Conservation (phyloP, 139 green algal genomes). For the Spirogloea muscicola region DNA sequence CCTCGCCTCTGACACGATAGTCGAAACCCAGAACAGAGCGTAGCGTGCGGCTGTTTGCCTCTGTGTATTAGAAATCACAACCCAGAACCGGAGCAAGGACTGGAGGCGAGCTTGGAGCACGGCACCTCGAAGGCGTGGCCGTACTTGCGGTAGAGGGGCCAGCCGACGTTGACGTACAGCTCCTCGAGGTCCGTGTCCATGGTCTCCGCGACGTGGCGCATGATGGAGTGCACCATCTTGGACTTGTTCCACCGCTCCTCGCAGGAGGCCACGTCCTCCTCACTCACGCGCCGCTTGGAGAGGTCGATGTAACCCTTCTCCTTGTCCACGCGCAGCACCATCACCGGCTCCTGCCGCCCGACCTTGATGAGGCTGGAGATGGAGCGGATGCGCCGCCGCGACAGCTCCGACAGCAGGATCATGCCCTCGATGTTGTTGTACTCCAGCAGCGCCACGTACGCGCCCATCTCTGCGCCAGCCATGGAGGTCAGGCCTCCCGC, state of each 20-base stretch:
- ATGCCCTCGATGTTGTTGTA: conserved; percentile 93
- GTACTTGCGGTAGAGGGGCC: conserved; percentile 93
- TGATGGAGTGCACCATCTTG: conserved; percentile 98
- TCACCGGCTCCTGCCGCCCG: conserved; percentile 95
- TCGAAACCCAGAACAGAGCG: too few species aligned
- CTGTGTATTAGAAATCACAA: too few species aligned
- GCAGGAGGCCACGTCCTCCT: conserved; percentile 84
- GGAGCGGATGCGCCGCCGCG: conserved; percentile 91
- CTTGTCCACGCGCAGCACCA: conserved; percentile 99
- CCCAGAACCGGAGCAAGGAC: too few species aligned
- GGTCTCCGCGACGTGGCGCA: conserved; percentile 94
- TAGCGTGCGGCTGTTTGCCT: too few species aligned
- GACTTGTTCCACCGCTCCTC: conserved; percentile 95
- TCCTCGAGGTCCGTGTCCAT: conserved; percentile 68
- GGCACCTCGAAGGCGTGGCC: conserved; percentile 86
- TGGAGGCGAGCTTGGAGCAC: too few species aligned
- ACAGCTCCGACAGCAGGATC: conserved; percentile 98
- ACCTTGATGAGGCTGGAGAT: conserved; percentile 99
- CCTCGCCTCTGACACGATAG: too few species aligned
- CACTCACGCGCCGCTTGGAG: conserved; percentile 91
- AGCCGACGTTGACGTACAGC: conserved; percentile 82
- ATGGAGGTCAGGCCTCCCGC: too few species aligned
- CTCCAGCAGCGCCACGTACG: conserved; percentile 94
- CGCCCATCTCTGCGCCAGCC: conserved; percentile 98
- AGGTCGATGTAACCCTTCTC: conserved; percentile 99